phyloP scores from a whole-genome alignment of 139 green algal species.

The Chlorella sp. region DNA sequence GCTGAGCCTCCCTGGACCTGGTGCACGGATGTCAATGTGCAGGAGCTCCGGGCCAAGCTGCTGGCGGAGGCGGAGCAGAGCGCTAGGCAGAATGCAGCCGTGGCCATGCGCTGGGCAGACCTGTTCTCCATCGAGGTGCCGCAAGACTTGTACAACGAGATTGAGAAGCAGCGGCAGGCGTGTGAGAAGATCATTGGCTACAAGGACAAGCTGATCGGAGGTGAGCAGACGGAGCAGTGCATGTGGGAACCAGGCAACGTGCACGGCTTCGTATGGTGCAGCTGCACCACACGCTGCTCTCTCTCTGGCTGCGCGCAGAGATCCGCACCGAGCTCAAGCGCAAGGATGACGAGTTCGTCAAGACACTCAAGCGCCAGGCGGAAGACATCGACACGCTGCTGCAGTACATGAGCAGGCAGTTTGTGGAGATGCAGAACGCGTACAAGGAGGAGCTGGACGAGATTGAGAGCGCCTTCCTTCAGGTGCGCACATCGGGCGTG shows the following conservation, averaged over 20 bases:
- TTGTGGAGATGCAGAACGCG: conserved; percentile 47
- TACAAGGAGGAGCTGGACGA: conserved; percentile 54
- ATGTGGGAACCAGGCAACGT: too few relatives aligned
- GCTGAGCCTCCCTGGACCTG: too few relatives aligned
- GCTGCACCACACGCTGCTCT: too few relatives aligned
- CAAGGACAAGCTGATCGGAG: conserved; percentile 62
- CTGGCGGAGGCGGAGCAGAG: conserved; percentile 67
- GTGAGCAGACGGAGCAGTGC: too few relatives aligned
- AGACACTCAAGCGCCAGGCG: conserved; percentile 56
- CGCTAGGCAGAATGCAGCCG: conserved; percentile 56
- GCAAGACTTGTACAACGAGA: conserved; percentile 62
- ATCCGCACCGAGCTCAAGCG: conserved; percentile 59
- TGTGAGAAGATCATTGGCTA: conserved; percentile 57
- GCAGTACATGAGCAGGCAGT: conserved; percentile 47
- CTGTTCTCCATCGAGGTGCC: conserved; percentile 61
- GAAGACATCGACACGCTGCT: conserved; percentile 61
- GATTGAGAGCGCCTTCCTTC: conserved; percentile 62
- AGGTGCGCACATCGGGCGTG: conserved; percentile 48
- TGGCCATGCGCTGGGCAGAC: conserved; percentile 65
- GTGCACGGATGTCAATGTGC: too few relatives aligned
- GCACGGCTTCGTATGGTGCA: too few relatives aligned
- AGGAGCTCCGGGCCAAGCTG: conserved; percentile 65
- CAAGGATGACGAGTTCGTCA: conserved; percentile 77
- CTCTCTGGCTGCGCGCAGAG: too few relatives aligned
- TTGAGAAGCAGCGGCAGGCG: conserved; percentile 53